Evolutionary conservation across 345 rosid species (phyloP).

Genomic region (Eucalyptus tenuipes): DNA sequence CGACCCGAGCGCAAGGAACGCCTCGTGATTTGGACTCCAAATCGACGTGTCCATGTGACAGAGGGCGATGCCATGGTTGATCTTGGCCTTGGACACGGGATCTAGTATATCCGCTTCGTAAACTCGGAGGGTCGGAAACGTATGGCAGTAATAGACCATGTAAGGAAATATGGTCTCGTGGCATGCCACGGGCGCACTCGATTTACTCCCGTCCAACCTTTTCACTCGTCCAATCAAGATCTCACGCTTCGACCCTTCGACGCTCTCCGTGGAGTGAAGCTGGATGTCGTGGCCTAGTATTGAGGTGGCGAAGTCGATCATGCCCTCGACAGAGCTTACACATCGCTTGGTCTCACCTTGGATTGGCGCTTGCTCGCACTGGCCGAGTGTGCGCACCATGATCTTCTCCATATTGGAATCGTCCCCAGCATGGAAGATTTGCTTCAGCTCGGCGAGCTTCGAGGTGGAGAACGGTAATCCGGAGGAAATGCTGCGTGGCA

Average conservation of each 20-base stretch:
- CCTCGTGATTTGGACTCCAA: slow-evolving; percentile 75
- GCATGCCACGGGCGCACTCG: slow-evolving; percentile 70
- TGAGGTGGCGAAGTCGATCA: slow-evolving; percentile 73
- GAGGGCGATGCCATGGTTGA: slow-evolving; percentile 72
- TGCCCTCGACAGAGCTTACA: slow-evolving; percentile 71
- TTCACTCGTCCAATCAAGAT: slow-evolving; percentile 45
- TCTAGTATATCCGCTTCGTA: slow-evolving; percentile 68
- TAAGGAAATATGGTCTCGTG: slow-evolving; percentile 82
- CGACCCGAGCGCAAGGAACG: slow-evolving; percentile 59
- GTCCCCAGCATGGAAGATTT: slow-evolving; percentile 44
- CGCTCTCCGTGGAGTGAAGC: slow-evolving; percentile 50
- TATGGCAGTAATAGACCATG: slow-evolving; percentile 71
- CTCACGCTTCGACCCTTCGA: slow-evolving; percentile 34
- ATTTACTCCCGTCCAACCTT: slow-evolving; percentile 48
- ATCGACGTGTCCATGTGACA: slow-evolving; percentile 78
- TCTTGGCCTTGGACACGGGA: slow-evolving; percentile 20
- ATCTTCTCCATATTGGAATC: slow-evolving; percentile 53
- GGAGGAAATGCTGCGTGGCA: slow-evolving; percentile 49
- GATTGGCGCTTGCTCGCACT: slow-evolving; percentile 59
- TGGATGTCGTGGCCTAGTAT: slow-evolving; percentile 48
- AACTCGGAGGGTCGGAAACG: slow-evolving; percentile 77
- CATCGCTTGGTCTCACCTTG: slow-evolving; percentile 77
- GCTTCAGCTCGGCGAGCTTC: slow-evolving; percentile 7
- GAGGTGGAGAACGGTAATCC: slow-evolving; percentile 56
- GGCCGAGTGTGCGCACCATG: slow-evolving; percentile 36